phyloP scores from a whole-genome alignment of 2,329 filamentous ascomycete genomes.

The Neoscytalidium dimidiatum region DNA sequence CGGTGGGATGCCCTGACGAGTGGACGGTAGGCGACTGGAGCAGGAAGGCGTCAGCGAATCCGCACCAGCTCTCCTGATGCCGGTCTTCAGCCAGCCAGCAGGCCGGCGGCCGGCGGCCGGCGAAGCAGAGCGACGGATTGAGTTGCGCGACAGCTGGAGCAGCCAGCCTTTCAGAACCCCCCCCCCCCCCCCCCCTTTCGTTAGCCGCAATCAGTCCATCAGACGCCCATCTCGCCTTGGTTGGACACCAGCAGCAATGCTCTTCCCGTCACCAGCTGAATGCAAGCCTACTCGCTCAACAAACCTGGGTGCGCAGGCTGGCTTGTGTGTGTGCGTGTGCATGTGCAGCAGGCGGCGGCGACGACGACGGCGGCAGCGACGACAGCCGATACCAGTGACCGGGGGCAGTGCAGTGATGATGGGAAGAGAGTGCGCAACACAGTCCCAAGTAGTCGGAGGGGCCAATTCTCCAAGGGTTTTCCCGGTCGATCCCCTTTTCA shows the following conservation, averaged over 20 bases:
- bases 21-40: not conserved
- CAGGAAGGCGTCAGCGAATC: not conserved
- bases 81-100: not conserved
- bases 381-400: too few species aligned
- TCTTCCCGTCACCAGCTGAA: not conserved
- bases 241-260: too few species aligned
- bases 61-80: not conserved
- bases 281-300: not conserved
- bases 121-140: not conserved
- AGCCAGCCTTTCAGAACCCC: not conserved
- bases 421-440: not conserved
- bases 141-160: not conserved
- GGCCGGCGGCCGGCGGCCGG: too few species aligned
- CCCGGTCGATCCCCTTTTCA: conserved; percentile 10
- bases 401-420: too few species aligned
- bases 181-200: too few species aligned
- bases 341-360: too few species aligned
- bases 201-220: not conserved
- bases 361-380: too few species aligned
- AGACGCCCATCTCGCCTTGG: too few species aligned
- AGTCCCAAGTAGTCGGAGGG: not conserved
- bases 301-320: not conserved
- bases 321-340: not conserved
- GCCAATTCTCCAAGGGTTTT: not conserved
- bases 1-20: not conserved